A percentile compares a stretch with the other conserved stretches of the same genome.
phyloP scores from a whole-genome alignment of 2,329 filamentous ascomycete genomes.

The Cladophialophora psammophila region DNA sequence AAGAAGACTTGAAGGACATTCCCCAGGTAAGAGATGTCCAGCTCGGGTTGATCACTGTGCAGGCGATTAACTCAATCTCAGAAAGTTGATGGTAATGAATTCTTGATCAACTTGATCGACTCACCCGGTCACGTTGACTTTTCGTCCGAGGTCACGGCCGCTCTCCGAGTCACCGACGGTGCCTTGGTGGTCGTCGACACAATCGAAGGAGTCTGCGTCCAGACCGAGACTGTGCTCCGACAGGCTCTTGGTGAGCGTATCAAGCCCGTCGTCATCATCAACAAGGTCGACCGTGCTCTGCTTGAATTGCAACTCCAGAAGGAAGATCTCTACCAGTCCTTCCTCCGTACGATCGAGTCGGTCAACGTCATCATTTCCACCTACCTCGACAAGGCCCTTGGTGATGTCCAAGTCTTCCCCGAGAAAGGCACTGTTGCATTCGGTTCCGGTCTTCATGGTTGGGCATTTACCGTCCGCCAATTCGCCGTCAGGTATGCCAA shows the following conservation, averaged over 20 bases:
- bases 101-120: slow-evolving; percentile 99
- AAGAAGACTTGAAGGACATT: slow-evolving; percentile 94
- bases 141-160: slow-evolving; percentile 98
- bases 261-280: slow-evolving; percentile 99
- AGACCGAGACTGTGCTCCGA: slow-evolving; percentile 99
- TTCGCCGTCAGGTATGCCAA: slow-evolving; percentile 96
- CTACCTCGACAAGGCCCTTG: slow-evolving; percentile 95
- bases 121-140: slow-evolving; percentile 99
- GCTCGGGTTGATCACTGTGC: background rate
- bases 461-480: slow-evolving; percentile 99
- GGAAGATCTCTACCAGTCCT: slow-evolving; percentile 99
- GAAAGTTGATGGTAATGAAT: slow-evolving; percentile 89
- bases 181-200: slow-evolving; percentile 99
- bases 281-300: slow-evolving; percentile 99
- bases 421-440: slow-evolving; percentile 98
- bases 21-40: slow-evolving; percentile 58
- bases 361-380: slow-evolving; percentile 99
- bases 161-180: slow-evolving; percentile 99
- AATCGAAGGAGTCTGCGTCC: slow-evolving; percentile 99
- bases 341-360: slow-evolving; percentile 99
- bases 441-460: slow-evolving; percentile 99
- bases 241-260: slow-evolving; percentile 99
- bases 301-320: slow-evolving; percentile 98
- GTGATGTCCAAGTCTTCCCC: slow-evolving; percentile 98
- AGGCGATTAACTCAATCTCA: slow-evolving; percentile 50